Evolutionary conservation across 2,329 filamentous ascomycete genomes (phyloP).

Genomic region (Paecilomyces formosus): DNA sequence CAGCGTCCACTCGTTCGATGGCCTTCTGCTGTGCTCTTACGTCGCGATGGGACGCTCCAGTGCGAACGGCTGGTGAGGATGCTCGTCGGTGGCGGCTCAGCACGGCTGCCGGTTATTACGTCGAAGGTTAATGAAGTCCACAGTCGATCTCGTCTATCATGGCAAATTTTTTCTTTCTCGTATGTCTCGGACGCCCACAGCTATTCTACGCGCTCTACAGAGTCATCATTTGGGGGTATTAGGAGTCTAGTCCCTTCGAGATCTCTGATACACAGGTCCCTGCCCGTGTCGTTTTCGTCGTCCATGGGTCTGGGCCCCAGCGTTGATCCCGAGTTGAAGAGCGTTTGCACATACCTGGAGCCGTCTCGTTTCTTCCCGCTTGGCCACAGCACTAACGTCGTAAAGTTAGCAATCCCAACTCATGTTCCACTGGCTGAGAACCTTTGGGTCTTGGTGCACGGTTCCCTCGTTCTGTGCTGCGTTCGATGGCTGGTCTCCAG

Average conservation of each 20-base stretch:
- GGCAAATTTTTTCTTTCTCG: not conserved
- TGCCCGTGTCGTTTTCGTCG: not conserved
- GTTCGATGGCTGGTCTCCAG: not conserved
- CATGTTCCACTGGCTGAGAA: not conserved
- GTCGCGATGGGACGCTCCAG: not conserved
- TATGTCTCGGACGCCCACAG: not conserved
- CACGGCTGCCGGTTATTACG: not conserved
- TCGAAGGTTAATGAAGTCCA: not conserved
- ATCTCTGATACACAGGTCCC: not conserved
- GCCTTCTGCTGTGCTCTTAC: too few species aligned
- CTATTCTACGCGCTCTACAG: not conserved
- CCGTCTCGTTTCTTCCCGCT: not conserved
- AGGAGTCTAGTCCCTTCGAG: not conserved
- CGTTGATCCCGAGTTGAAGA: not conserved
- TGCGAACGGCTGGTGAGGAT: not conserved
- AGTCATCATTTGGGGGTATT: too few species aligned
- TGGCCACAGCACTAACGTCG: not conserved
- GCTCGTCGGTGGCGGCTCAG: not conserved
- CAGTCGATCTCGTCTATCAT: not conserved
- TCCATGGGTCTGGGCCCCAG: not conserved
- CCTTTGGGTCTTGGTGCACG: not conserved
- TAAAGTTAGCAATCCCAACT: not conserved
- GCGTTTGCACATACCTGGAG: not conserved
- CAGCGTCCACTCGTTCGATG: too few species aligned
- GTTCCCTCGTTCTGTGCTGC: not conserved